Conservation (phyloP, 2,329 filamentous ascomycete species). For the Talaromyces marneffei region DNA sequence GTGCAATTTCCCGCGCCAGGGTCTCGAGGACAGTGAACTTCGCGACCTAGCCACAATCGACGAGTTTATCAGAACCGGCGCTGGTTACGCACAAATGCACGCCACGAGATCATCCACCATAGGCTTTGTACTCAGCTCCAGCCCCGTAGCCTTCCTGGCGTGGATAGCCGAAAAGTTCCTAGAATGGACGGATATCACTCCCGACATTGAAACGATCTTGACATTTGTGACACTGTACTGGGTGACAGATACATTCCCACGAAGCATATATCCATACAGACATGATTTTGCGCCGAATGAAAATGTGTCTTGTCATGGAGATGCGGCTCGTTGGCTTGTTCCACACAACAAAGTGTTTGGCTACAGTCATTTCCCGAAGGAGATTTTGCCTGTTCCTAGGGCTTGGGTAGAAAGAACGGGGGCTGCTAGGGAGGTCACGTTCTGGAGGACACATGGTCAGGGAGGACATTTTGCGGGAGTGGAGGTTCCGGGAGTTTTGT, state of each 20-base stretch:
- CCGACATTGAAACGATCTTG: conserved; percentile 28
- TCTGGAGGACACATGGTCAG: conserved; percentile 29
- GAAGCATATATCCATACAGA: conserved; percentile 29
- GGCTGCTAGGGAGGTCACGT: conserved; percentile 30
- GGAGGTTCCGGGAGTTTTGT: conserved; percentile 39
- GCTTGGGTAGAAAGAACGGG: conserved; percentile 29
- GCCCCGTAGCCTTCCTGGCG: conserved; percentile 5
- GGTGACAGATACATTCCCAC: conserved; percentile 33
- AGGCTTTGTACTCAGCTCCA: conserved; percentile 6
- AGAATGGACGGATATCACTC: conserved; percentile 31
- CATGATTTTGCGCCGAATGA: conserved; percentile 2
- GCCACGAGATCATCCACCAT: conserved; percentile 7
- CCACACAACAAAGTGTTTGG: conserved; percentile 39
- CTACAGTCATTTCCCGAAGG: conserved; percentile 42
- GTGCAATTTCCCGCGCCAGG: background rate
- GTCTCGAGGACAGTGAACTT: background rate
- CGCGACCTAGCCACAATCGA: background rate
- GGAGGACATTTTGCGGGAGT: conserved; percentile 52
- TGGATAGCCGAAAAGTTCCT: conserved; percentile 33
- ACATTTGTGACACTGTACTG: conserved; percentile 34
- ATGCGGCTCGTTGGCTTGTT: conserved; percentile 15
- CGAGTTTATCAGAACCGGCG: background rate
- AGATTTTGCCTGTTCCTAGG: conserved; percentile 38
- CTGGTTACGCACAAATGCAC: conserved; percentile 5
- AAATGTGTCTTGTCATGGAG: conserved; percentile 6